phyloP scores from a whole-genome alignment of 31 red algal genomes.

The Endocladia muricata region DNA sequence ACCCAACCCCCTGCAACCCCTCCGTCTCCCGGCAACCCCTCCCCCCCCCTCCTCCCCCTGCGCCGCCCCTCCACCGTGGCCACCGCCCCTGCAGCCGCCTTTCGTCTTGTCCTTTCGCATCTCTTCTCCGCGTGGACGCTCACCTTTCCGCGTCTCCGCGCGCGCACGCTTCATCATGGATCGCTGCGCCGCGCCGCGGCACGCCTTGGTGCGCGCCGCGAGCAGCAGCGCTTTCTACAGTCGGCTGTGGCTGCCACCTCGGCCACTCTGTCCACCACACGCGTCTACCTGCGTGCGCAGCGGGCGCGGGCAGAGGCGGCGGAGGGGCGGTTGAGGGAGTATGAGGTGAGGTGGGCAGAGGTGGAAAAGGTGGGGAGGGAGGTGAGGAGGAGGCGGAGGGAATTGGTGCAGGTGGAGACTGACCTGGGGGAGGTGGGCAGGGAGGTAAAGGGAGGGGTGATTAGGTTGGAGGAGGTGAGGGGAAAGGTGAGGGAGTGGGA shows the following conservation, averaged over 20 bases:
- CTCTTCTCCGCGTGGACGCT: neutral
- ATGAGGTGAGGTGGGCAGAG: neutral
- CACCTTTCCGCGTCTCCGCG: neutral
- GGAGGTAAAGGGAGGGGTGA: neutral
- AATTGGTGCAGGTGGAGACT: neutral
- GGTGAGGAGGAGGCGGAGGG: conserved; percentile 2
- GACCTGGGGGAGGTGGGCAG: neutral
- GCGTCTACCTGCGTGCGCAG: conserved; percentile 8
- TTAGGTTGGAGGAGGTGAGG: neutral
- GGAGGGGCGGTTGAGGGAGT: neutral
- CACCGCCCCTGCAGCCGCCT: conserved; percentile 8
- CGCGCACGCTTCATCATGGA: neutral
- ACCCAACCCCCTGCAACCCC: too few species aligned
- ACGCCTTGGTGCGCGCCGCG: neutral
- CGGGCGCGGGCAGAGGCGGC: neutral
- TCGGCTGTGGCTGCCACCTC: conserved; percentile 11
- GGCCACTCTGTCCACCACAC: conserved; percentile 8
- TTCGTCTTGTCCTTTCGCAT: neutral
- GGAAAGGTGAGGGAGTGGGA: neutral
- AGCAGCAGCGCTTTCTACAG: conserved; percentile 1
- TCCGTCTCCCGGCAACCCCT: neutral
- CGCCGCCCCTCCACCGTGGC: conserved; percentile 7
- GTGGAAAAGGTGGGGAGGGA: neutral
- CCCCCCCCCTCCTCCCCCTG: neutral
- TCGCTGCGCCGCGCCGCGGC: neutral